Conservation (phyloP, 139 green algal species). For the Closterium sp. region DNA sequence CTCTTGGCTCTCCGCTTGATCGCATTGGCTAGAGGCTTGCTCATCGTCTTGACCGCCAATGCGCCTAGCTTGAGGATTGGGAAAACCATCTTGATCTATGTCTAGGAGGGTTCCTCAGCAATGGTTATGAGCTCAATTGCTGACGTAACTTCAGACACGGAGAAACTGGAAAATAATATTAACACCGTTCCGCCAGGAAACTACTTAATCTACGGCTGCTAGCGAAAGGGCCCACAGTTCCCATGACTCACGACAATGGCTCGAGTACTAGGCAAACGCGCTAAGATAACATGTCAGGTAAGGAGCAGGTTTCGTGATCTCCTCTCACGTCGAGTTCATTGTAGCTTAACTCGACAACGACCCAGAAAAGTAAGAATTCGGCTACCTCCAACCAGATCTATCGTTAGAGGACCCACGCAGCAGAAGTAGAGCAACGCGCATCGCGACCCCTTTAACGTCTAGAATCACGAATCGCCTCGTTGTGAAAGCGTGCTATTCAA, state of each 20-base stretch:
- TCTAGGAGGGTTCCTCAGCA: neutral
- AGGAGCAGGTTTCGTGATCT: neutral
- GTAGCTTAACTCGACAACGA: neutral
- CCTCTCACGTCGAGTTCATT: neutral
- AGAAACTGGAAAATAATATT: neutral
- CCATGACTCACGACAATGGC: neutral
- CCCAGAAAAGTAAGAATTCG: neutral
- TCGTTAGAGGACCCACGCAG: neutral
- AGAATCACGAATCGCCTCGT: neutral
- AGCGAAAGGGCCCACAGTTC: neutral
- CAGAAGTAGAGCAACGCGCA: neutral
- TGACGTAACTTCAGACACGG: neutral
- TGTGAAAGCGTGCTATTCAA: neutral
- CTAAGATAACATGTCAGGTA: neutral
- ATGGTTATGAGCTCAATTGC: neutral
- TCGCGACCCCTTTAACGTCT: neutral
- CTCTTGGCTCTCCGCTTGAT: neutral
- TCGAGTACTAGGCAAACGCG: neutral
- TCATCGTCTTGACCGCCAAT: neutral
- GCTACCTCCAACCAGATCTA: neutral
- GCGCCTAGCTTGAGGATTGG: constrained; percentile 14
- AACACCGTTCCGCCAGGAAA: neutral
- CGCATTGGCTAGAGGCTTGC: constrained; percentile 8
- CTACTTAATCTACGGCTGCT: neutral
- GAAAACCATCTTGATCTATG: constrained; percentile 6